A percentile compares a stretch with the other conserved stretches of the same genome.
phyloP scores from a whole-genome alignment of 495 filamentous ascomycete species.

The Aspergillus haitiensis region DNA sequence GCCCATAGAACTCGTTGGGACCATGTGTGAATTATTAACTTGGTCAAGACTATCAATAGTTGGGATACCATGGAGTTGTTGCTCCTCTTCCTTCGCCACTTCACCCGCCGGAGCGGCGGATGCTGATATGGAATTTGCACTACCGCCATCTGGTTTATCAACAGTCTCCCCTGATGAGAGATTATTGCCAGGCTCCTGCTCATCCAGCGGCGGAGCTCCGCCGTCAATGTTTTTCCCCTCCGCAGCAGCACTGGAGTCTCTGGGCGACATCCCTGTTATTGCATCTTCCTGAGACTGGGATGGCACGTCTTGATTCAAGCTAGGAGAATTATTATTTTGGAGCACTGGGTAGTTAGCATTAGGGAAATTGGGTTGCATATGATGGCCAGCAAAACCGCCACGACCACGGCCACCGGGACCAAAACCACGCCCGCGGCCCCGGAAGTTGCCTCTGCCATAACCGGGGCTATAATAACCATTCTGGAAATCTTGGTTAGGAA shows the following conservation, averaged over 20 bases:
- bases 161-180: slow-evolving; percentile 20
- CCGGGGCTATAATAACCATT: slow-evolving; percentile 63
- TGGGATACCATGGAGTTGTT: slow-evolving; percentile 45
- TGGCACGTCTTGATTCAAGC: slow-evolving; percentile 24
- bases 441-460: slow-evolving; percentile 57
- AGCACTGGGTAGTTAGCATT: slow-evolving; percentile 41
- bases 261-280: slow-evolving; percentile 15
- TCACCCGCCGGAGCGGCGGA: slow-evolving; percentile 8
- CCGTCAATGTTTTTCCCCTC: slow-evolving; percentile 29
- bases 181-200: slow-evolving; percentile 24
- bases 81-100: slow-evolving; percentile 12
- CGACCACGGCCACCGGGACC: slow-evolving; percentile 53
- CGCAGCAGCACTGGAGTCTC: slow-evolving; percentile 20
- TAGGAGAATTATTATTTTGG: slow-evolving; percentile 34
- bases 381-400: slow-evolving; percentile 46
- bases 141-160: slow-evolving; percentile 13
- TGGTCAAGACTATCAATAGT: slow-evolving; percentile 49
- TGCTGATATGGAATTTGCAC: slow-evolving; percentile 6
- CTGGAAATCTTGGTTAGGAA: slow-evolving; percentile 57
- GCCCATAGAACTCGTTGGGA: slow-evolving; percentile 22
- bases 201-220: slow-evolving; percentile 34
- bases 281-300: slow-evolving; percentile 29
- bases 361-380: slow-evolving; percentile 37
- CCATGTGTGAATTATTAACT: slow-evolving; percentile 19
- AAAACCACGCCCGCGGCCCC: slow-evolving; percentile 67